Evolutionary conservation across 768 basidiomycete species (phyloP).

Genomic region (Mycena belliarum): DNA sequence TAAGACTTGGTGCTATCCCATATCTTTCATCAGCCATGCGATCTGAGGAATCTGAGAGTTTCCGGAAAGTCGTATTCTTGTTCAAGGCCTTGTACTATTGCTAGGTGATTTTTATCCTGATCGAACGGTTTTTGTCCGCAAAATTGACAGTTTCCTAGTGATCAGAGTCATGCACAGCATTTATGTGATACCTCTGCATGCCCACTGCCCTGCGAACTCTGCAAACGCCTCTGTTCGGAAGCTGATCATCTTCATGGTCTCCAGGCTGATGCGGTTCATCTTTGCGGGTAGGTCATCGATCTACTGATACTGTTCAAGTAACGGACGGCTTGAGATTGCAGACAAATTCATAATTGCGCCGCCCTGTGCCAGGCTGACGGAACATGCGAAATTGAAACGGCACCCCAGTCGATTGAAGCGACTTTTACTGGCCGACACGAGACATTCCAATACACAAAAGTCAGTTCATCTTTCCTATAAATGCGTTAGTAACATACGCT

Average conservation of each 20-base stretch:
- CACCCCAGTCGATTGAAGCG: constrained; percentile 60
- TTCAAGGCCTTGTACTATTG: constrained; percentile 39
- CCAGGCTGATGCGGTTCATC: constrained; percentile 39
- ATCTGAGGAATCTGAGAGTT: constrained; percentile 31
- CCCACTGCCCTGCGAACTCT: constrained; percentile 55
- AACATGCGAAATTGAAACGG: constrained; percentile 59
- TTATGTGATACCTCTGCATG: constrained; percentile 54
- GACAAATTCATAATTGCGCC: constrained; percentile 53
- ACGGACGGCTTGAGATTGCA: constrained; percentile 29
- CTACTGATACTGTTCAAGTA: too few relatives aligned
- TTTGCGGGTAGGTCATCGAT: constrained; percentile 51
- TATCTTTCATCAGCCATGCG: constrained; percentile 40
- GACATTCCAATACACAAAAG: constrained; percentile 68
- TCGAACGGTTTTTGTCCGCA: background rate
- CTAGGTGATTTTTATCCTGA: constrained; percentile 34
- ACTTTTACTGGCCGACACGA: constrained; percentile 62
- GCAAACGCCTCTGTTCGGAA: constrained; percentile 51
- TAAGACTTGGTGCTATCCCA: constrained; percentile 3
- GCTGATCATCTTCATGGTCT: constrained; percentile 56
- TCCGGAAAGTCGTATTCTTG: constrained; percentile 39
- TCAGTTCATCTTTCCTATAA: constrained; percentile 23
- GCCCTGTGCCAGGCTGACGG: constrained; percentile 45
- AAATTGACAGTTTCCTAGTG: constrained; percentile 31
- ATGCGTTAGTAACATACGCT: too few relatives aligned
- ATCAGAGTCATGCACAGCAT: constrained; percentile 46